A percentile compares a stretch with the other conserved stretches of the same genome.
Conservation (phyloP, 2,329 filamentous ascomycete species). For the Furcasterigmium sp. region DNA sequence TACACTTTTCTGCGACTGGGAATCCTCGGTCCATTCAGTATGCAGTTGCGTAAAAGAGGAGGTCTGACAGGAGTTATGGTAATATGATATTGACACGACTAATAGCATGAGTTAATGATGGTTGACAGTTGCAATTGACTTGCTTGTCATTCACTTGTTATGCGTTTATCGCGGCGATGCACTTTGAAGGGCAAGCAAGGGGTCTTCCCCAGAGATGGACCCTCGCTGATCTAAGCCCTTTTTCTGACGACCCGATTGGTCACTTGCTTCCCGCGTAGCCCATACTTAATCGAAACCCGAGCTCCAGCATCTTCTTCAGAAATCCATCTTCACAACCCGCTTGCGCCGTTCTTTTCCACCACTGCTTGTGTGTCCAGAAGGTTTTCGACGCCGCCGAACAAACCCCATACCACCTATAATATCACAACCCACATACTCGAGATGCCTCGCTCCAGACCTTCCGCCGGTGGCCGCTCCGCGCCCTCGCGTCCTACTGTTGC, state of each 20-base stretch:
- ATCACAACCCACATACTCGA: slow-evolving; percentile 23
- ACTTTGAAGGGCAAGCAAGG: not conserved
- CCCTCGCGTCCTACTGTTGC: slow-evolving; percentile 64
- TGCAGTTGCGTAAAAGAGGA: too few relatives aligned
- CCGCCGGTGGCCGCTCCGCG: slow-evolving; percentile 50
- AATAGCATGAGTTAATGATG: too few relatives aligned
- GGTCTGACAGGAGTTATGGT: too few relatives aligned
- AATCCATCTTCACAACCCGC: not conserved
- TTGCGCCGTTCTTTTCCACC: slow-evolving; percentile 4
- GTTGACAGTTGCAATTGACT: too few relatives aligned
- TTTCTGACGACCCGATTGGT: slow-evolving; percentile 22
- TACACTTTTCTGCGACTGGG: too few relatives aligned
- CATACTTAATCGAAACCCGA: slow-evolving; percentile 7
- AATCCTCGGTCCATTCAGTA: too few relatives aligned
- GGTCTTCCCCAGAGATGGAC: slow-evolving; percentile 1
- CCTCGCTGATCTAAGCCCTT: slow-evolving; percentile 17
- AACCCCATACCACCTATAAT: slow-evolving; percentile 6
- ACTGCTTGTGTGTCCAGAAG: slow-evolving; percentile 10
- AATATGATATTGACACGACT: too few relatives aligned
- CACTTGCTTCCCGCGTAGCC: slow-evolving; percentile 13
- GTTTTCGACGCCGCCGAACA: too few relatives aligned
- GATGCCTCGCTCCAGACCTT: slow-evolving; percentile 70
- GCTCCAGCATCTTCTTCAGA: slow-evolving; percentile 15
- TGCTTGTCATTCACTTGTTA: too few relatives aligned
- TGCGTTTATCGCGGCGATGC: slow-evolving; percentile 1